These are phyloP conservation scores for Myriangium duriaei DNA, from an alignment of 2,329 filamentous ascomycete species.

Conservation along the genomic window DNA sequence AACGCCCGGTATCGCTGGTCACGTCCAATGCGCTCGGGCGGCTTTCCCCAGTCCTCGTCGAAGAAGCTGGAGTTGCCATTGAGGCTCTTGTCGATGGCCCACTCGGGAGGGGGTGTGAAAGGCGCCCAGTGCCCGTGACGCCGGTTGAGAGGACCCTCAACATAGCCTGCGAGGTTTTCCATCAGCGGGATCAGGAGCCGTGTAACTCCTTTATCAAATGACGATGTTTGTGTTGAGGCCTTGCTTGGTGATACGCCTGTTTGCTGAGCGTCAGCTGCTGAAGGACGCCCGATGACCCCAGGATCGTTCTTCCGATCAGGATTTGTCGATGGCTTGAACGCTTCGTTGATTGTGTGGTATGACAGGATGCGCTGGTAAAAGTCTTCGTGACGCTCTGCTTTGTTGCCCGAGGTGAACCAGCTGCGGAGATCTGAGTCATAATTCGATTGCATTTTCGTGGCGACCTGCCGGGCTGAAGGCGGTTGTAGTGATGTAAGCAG, in stretches of 20 bases:
- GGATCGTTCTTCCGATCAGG: neutral
- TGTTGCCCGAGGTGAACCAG: conserved; percentile 27
- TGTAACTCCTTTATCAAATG: conserved; percentile 15
- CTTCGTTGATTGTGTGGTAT: conserved; percentile 6
- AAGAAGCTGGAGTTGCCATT: conserved; percentile 31
- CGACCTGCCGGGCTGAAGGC: neutral
- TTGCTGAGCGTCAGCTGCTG: neutral
- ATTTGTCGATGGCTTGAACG: neutral
- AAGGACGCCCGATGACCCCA: conserved; percentile 9
- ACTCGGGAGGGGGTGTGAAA: conserved; percentile 27
- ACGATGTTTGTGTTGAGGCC: neutral
- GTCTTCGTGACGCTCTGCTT: conserved; percentile 21
- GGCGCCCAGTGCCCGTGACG: conserved; percentile 28
- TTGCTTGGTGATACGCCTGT: too few relatives aligned
- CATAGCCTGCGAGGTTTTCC: conserved; percentile 31
- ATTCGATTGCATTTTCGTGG: conserved; percentile 1
- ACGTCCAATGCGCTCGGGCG: conserved; percentile 25
- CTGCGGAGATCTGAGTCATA: conserved; percentile 26
- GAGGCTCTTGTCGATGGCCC: conserved; percentile 25
- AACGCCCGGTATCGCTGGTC: conserved; percentile 23
- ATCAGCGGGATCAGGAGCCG: conserved; percentile 29
- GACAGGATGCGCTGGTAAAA: conserved; percentile 17
- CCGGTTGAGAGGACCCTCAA: conserved; percentile 21
- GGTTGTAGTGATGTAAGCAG: neutral
- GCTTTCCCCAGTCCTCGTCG: conserved; percentile 25